Evolutionary conservation across 2,329 filamentous ascomycete species (phyloP).

Genomic region (Ophiocordyceps robertsii): DNA sequence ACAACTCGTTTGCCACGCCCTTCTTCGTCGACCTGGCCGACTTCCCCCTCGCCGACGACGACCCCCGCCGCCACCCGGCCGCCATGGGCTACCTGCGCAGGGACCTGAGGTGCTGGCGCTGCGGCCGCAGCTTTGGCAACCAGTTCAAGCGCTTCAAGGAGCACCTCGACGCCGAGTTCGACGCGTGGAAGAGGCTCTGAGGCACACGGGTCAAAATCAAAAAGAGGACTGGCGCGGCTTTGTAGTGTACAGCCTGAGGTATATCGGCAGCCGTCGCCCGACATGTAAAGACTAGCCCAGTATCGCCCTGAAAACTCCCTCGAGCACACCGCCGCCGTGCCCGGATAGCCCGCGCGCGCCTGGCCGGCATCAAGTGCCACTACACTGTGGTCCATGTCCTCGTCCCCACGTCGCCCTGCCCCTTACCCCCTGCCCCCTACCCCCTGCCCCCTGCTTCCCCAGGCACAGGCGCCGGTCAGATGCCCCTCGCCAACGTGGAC

Average conservation of each 20-base stretch:
- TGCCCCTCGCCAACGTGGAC: not conserved
- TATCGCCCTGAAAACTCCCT: not conserved
- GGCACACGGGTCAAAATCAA: not conserved
- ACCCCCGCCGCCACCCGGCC: constrained; percentile 44
- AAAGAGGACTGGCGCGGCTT: not conserved
- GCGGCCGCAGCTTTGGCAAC: constrained; percentile 59
- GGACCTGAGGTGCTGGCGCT: constrained; percentile 76
- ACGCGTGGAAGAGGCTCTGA: constrained; percentile 57
- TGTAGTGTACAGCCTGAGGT: not conserved
- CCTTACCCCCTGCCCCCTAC: too few species aligned
- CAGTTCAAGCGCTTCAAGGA: constrained; percentile 60
- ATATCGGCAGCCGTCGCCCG: not conserved
- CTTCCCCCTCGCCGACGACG: constrained; percentile 59
- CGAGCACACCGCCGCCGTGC: not conserved
- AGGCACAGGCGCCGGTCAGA: not conserved
- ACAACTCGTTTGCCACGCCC: constrained; percentile 76
- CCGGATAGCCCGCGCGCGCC: not conserved
- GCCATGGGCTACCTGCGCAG: constrained; percentile 45
- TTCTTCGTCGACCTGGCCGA: constrained; percentile 72
- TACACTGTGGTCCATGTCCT: too few species aligned
- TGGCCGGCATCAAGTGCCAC: not conserved
- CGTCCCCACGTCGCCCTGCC: not conserved
- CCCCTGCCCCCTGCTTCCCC: not conserved
- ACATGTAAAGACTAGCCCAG: not conserved
- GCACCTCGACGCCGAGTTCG: constrained; percentile 65